Conservation (phyloP, 768 basidiomycete species). For the Collybia nuda region DNA sequence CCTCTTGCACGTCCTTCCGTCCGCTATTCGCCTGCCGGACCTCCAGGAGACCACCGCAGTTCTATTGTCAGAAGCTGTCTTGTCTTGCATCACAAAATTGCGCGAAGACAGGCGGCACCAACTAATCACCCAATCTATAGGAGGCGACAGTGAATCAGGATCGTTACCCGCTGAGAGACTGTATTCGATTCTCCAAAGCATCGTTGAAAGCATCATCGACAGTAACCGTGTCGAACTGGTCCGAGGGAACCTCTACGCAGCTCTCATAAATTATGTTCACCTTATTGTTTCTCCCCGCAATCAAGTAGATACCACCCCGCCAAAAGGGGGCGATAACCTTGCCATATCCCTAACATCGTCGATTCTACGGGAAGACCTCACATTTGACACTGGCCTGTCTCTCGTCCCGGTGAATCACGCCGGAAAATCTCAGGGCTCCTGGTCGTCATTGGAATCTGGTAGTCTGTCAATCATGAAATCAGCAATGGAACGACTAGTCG, state of each 20-base stretch:
- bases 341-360: constrained; percentile 36
- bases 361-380: constrained; percentile 38
- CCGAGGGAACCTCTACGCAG: constrained; percentile 93
- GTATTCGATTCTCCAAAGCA: constrained; percentile 66
- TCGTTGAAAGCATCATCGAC: constrained; percentile 74
- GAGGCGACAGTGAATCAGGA: constrained; percentile 61
- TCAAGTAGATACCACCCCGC: not conserved
- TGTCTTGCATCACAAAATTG: constrained; percentile 86
- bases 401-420: constrained; percentile 23
- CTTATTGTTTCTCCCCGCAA: constrained; percentile 49
- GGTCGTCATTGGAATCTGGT: constrained; percentile 53
- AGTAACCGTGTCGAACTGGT: constrained; percentile 81
- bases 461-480: constrained; percentile 68
- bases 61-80: constrained; percentile 78
- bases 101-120: constrained; percentile 80
- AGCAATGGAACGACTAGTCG: constrained; percentile 69
- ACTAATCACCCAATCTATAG: constrained; percentile 61
- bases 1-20: constrained; percentile 78
- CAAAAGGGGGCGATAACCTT: constrained; percentile 6
- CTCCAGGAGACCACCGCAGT: constrained; percentile 73
- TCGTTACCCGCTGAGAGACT: constrained; percentile 81
- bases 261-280: constrained; percentile 87
- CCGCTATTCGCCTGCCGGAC: constrained; percentile 61
- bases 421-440: constrained; percentile 13
- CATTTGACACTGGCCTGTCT: constrained; percentile 37